These are phyloP conservation scores for Croton setiger DNA, from an alignment of 441 rosid genomes.

Conservation along the genomic window DNA sequence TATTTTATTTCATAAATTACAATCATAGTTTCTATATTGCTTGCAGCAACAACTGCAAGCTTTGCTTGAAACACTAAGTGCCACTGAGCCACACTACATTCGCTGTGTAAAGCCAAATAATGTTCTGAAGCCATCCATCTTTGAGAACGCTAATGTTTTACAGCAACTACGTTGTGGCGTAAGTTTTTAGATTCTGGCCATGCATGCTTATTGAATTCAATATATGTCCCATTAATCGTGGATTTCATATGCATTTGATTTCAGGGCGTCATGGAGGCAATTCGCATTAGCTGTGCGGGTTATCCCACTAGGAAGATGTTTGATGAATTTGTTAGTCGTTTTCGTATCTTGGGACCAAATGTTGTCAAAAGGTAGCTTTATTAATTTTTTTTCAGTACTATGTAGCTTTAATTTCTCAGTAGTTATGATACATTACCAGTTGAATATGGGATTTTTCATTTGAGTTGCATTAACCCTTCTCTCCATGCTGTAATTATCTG, in stretches of 20 bases:
- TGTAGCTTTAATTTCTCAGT: constrained; percentile 12
- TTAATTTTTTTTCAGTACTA: constrained; percentile 12
- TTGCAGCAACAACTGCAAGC: constrained; percentile 95
- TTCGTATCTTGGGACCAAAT: constrained; percentile 62
- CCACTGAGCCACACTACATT: constrained; percentile 92
- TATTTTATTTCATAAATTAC: constrained; percentile 18
- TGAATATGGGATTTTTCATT: constrained; percentile 18
- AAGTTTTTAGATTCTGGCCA: constrained; percentile 36
- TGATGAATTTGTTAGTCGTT: constrained; percentile 67
- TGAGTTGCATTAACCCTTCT: constrained; percentile 17
- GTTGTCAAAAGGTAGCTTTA: constrained; percentile 50
- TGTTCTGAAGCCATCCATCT: constrained; percentile 77
- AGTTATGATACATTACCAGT: neutral
- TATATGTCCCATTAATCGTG: constrained; percentile 6
- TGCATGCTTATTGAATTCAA: constrained; percentile 20
- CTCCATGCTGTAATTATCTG: constrained; percentile 17
- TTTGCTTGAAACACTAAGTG: constrained; percentile 85
- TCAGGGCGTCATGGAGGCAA: constrained; percentile 99
- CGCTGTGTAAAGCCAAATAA: constrained; percentile 97
- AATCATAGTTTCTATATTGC: constrained; percentile 18
- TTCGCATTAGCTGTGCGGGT: constrained; percentile 98
- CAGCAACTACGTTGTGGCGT: constrained; percentile 98
- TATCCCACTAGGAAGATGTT: constrained; percentile 88
- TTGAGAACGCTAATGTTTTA: constrained; percentile 75
- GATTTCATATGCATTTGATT: constrained; percentile 19